Percentiles rank a stretch among this genome's conserved stretches.
phyloP scores from a whole-genome alignment of 139 green algal genomes.

The Asterochloris erici region DNA sequence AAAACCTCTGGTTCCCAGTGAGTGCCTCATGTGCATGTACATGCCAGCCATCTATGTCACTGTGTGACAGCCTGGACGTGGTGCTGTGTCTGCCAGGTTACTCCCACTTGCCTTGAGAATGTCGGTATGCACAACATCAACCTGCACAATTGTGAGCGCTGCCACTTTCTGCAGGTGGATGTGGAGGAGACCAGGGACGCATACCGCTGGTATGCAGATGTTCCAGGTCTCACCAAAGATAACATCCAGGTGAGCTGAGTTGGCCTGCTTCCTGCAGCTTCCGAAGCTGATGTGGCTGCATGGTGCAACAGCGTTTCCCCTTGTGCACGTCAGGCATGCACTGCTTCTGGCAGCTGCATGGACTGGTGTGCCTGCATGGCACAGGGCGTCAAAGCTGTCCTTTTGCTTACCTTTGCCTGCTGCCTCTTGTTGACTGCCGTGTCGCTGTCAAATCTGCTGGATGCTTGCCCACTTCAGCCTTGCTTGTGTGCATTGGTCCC shows the following conservation, averaged over 20 bases:
- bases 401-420: neutral
- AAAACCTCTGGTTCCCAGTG: too few species aligned
- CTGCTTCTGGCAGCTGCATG: neutral
- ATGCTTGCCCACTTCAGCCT: neutral
- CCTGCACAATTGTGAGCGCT: too few species aligned
- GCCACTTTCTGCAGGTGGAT: slow-evolving; percentile 3
- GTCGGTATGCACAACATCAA: too few species aligned
- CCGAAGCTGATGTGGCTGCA: neutral
- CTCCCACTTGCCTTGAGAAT: too few species aligned
- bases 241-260: slow-evolving; percentile 19
- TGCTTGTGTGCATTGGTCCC: neutral
- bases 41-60: too few species aligned
- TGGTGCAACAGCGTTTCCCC: neutral
- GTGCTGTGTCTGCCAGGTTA: too few species aligned
- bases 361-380: neutral
- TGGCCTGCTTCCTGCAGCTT: neutral
- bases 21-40: too few species aligned
- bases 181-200: slow-evolving; percentile 13
- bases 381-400: neutral
- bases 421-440: neutral
- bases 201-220: slow-evolving; percentile 19
- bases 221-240: slow-evolving; percentile 17
- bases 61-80: too few species aligned
- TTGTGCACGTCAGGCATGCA: neutral
- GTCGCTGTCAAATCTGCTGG: neutral